Base-by-base conservation (phyloP, 169 alveolate species). In the Plasmodium reichenowi region DNA sequence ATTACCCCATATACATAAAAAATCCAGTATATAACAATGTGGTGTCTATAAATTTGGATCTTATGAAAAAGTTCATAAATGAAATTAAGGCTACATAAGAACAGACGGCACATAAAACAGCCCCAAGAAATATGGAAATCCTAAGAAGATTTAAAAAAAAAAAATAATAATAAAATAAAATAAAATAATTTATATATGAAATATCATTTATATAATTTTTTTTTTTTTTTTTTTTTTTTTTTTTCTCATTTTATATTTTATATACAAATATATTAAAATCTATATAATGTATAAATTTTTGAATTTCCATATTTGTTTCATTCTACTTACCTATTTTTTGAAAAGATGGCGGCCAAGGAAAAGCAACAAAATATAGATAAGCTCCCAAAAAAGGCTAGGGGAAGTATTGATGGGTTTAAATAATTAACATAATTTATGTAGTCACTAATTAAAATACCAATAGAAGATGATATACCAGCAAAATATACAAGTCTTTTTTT, bases 1-100 rank as follows among this genome's bases (percentile, higher is more conserved):
- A 17, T 43, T 80, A 80, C 90, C 90, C 90, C 90, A 80, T 80
- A 62, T 80, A 80, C 90, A 80, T 80, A 80, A 80, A 80, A 17
- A 80, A 80, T 80, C 90, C 90, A 54, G 70, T 67, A 54, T 80
- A 80, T 66, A 80, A 80, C 47, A 80, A 62, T 3, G 83, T 68
- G 9, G 90, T 56, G 50, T 80, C 90, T 24, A 80, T 66, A 56
- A 17, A 43, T 80, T 62, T 32, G 54, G 90, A 80, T 60, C 90
- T 80, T 80, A 80, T 80, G 45, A 80, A 80, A 68, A 80, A 80
- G 32, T 80, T 80, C 90, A 80, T 68, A 80, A 80, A 80, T 7
- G 90, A 80, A 68, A 80, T 15, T 59, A 80, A 54, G 45, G 90
- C 56, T 52, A 80, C 83, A 47, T 80, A 80, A 17, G 83, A 80